Base-by-base conservation (phyloP, 108 stramenopile genomes). In the Fistulifera pelliculosa region DNA sequence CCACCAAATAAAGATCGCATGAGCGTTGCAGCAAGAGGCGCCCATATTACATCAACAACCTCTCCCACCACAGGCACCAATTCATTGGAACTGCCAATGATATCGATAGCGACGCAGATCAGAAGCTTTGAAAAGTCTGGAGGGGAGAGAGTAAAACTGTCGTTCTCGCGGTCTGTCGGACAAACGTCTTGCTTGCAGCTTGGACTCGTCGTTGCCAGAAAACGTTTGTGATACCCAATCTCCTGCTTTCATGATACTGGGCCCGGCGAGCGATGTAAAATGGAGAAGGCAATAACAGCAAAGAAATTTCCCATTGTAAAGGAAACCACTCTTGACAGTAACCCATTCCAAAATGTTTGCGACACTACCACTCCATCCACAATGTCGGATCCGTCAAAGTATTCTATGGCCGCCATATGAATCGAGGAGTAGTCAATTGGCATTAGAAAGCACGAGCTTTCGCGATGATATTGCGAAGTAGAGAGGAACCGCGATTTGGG, bases 321-420 rank as follows among this genome's bases (percentile, higher is more conserved):
- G 18, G 68, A 49, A 2, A 78, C 53, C 17, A 85, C 23, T 56
- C 65, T 65, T 27, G 56, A 31, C 45, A 66, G 52, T 13, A 85
- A 40, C 19, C 44, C 43, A 27, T 48, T 66, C 83, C 83, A 85
- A 48, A 75, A 85, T 0, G 58, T 64, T 58, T 60, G 56, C 8
- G 83, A 85, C 15, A 78, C 69, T 11, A 85, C 79, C 11, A 79
- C 76, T 38, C 76, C 61, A 64, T 85, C 71, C 17, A 71, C 64
- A 27, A 79, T 73, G 0, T 64, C 47, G 39, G 65, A 68, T 26
- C 79, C 83, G 64, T 85, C 76, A 61, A 85, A 85, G n/a, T 40
- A 38, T 44, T 43, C 41, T 19, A 57, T 15, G 25, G n/a, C 56
- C 18, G 56, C 12, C 2, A 41, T 57, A 2, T 35, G 15, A 2